Conservation (phyloP, 2,329 filamentous ascomycete genomes). For the Penicillium sp. region DNA sequence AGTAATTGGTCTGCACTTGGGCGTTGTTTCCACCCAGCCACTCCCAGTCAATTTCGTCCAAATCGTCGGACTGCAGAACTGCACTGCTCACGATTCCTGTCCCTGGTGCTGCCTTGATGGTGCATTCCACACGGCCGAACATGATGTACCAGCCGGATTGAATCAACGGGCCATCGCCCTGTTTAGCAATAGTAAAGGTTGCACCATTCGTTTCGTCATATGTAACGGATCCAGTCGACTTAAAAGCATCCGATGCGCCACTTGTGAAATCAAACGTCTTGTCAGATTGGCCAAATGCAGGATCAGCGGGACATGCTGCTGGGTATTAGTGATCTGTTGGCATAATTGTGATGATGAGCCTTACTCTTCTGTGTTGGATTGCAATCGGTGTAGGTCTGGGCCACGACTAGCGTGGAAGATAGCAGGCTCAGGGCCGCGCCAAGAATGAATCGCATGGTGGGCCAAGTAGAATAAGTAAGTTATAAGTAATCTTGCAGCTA, state of each 20-base stretch:
- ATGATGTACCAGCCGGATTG: conserved; percentile 96
- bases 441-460: conserved; percentile 36
- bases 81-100: conserved; percentile 90
- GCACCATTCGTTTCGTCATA: conserved; percentile 73
- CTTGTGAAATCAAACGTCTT: conserved; percentile 74
- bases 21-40: conserved; percentile 78
- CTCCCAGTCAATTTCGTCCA: conserved; percentile 97
- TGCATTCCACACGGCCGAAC: conserved; percentile 89
- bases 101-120: conserved; percentile 81
- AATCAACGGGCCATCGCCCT: conserved; percentile 83
- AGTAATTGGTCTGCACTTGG: conserved; percentile 95
- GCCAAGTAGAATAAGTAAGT: background rate
- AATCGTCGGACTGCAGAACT: conserved; percentile 83
- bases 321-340: conserved; percentile 3
- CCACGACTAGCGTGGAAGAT: conserved; percentile 30
- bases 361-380: conserved; percentile 44
- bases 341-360: conserved; percentile 9
- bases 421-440: conserved; percentile 30
- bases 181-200: conserved; percentile 72
- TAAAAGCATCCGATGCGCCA: conserved; percentile 76
- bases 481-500: background rate
- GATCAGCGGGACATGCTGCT: conserved; percentile 68
- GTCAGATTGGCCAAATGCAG: conserved; percentile 79
- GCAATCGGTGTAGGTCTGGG: conserved; percentile 48
- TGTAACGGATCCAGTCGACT: conserved; percentile 63